A percentile compares a stretch with the other conserved stretches of the same genome.
Conservation (phyloP, 345 rosid genomes). For the Salix udensis region DNA sequence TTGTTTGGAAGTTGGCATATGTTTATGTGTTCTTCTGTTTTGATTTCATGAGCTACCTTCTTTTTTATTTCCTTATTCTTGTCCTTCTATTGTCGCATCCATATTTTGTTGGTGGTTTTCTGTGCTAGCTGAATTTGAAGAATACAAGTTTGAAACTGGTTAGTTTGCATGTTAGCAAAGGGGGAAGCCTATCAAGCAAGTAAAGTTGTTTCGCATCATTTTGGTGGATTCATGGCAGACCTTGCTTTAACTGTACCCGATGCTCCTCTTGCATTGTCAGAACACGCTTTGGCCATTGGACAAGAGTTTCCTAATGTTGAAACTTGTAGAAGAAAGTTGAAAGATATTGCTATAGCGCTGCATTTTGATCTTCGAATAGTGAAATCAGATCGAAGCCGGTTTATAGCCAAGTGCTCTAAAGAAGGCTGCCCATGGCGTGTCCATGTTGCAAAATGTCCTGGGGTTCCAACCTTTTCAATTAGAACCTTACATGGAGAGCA, state of each 20-base stretch:
- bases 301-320: constrained; percentile 97
- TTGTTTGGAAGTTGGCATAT: not conserved
- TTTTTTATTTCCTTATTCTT: constrained; percentile 7
- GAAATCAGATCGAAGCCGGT: constrained; percentile 95
- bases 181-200: constrained; percentile 20
- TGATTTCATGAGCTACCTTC: not conserved
- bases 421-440: constrained; percentile 99
- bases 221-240: constrained; percentile 60
- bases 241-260: constrained; percentile 45
- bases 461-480: constrained; percentile 75
- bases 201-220: constrained; percentile 13
- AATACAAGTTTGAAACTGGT: constrained; percentile 6
- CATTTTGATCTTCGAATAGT: constrained; percentile 97
- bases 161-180: constrained; percentile 16
- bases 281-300: constrained; percentile 57
- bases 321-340: constrained; percentile 89
- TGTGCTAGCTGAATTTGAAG: constrained; percentile 11
- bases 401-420: constrained; percentile 97
- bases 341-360: constrained; percentile 89
- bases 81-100: constrained; percentile 19
- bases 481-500: constrained; percentile 90
- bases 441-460: constrained; percentile 96
- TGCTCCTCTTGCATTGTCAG: constrained; percentile 21
- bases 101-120: constrained; percentile 16
- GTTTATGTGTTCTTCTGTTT: not conserved